phyloP scores from a whole-genome alignment of 169 alveolate genomes.

The Babesia bigemina region DNA sequence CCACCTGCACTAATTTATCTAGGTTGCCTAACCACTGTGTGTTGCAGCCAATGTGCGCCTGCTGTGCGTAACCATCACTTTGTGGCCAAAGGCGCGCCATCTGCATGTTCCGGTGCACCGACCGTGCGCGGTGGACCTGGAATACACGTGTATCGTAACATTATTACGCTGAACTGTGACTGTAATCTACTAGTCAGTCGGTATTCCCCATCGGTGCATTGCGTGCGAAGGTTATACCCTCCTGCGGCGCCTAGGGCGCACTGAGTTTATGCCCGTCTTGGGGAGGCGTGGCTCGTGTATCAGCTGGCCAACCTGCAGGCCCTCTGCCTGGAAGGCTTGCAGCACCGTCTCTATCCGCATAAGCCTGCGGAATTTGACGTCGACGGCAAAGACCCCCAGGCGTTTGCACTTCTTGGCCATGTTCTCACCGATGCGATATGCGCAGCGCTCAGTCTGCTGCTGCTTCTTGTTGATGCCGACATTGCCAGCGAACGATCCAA shows the following conservation, averaged over 20 bases:
- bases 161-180: too few relatives aligned
- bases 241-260: constrained; percentile 82
- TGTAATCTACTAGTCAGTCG: too few relatives aligned
- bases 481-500: constrained; percentile 84
- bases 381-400: constrained; percentile 81
- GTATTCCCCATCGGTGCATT: too few relatives aligned
- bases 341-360: constrained; percentile 81
- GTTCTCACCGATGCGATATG: constrained; percentile 85
- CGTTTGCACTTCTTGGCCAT: constrained; percentile 86
- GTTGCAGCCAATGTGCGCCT: background rate
- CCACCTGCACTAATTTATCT: too few relatives aligned
- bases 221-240: constrained; percentile 68
- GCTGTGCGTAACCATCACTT: background rate
- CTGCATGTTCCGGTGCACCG: too few relatives aligned
- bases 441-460: constrained; percentile 83
- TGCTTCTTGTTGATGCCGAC: constrained; percentile 82
- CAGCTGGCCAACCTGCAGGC: constrained; percentile 79
- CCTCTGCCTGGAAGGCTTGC: constrained; percentile 85
- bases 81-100: too few relatives aligned
- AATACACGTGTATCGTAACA: too few relatives aligned
- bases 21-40: background rate
- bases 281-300: constrained; percentile 87
- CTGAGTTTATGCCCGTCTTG: constrained; percentile 81
- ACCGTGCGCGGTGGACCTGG: too few relatives aligned
- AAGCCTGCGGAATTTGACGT: constrained; percentile 81